A percentile compares a stretch with the other conserved stretches of the same genome.
These are phyloP conservation scores for Medicago ruthenica DNA, from an alignment of 306 rosid genomes.

Conservation along the genomic window DNA sequence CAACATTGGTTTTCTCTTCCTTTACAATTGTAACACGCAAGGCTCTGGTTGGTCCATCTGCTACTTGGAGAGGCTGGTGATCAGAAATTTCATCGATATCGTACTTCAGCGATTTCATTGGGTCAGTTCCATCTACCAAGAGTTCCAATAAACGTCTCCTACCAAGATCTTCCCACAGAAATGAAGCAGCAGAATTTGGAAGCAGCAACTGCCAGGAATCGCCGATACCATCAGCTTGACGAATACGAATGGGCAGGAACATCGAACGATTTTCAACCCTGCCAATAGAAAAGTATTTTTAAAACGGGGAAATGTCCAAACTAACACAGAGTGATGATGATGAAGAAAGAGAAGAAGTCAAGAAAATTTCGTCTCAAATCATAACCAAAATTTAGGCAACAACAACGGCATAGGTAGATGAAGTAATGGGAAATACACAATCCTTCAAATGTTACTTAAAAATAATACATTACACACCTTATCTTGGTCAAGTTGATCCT, in stretches of 20 bases:
- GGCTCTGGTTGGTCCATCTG: conserved; percentile 73
- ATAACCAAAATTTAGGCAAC: conserved; percentile 22
- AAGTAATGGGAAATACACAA: conserved; percentile 18
- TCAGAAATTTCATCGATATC: conserved; percentile 88
- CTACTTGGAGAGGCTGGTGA: conserved; percentile 66
- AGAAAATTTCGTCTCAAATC: neutral
- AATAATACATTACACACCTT: conserved; percentile 9
- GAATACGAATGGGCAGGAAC: conserved; percentile 84
- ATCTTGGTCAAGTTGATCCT: conserved; percentile 17
- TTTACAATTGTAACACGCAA: conserved; percentile 73
- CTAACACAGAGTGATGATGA: conserved; percentile 11
- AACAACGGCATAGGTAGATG: conserved; percentile 15
- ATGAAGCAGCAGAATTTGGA: conserved; percentile 82
- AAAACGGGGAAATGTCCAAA: conserved; percentile 18
- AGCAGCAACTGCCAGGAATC: conserved; percentile 90
- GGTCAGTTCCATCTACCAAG: conserved; percentile 77
- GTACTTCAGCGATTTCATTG: conserved; percentile 67
- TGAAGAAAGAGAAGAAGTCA: conserved; percentile 16
- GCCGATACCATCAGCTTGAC: conserved; percentile 79
- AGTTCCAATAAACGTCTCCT: conserved; percentile 84
- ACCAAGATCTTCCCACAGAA: conserved; percentile 98
- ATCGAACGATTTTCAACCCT: conserved; percentile 94
- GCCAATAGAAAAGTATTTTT: conserved; percentile 42
- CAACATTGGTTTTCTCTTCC: conserved; percentile 81
- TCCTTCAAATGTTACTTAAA: conserved; percentile 32